A percentile compares a stretch with the other conserved stretches of the same genome.
These are phyloP conservation scores for Geotrichum ghanense DNA, from an alignment of 805 yeast species.

Conservation along the genomic window DNA sequence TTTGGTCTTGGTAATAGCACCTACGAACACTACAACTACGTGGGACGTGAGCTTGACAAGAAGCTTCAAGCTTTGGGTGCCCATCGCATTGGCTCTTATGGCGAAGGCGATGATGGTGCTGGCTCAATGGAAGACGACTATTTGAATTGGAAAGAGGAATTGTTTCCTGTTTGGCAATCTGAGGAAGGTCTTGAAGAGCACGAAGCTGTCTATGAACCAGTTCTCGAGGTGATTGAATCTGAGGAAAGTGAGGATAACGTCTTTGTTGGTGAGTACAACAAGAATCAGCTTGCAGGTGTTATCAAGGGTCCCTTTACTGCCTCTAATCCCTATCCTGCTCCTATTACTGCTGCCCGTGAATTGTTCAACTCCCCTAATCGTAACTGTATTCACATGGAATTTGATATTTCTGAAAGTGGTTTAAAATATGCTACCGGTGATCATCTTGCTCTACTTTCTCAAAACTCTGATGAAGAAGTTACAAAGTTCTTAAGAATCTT, in stretches of 20 bases:
- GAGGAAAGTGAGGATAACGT: constrained; percentile 31
- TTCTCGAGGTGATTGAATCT: constrained; percentile 26
- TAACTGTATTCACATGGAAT: constrained; percentile 83
- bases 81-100: constrained; percentile 57
- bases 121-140: constrained; percentile 95
- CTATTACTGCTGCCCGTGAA: constrained; percentile 49
- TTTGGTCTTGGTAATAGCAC: constrained; percentile 95
- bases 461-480: constrained; percentile 70
- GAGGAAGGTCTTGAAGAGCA: constrained; percentile 63
- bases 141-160: constrained; percentile 79
- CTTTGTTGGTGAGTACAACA: constrained; percentile 75
- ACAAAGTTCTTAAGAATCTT: constrained; percentile 54
- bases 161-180: constrained; percentile 54
- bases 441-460: constrained; percentile 91
- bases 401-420: constrained; percentile 65
- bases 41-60: constrained; percentile 45
- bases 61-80: constrained; percentile 57
- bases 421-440: constrained; percentile 90
- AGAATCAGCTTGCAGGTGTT: constrained; percentile 34
- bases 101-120: constrained; percentile 91
- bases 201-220: constrained; percentile 70
- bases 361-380: constrained; percentile 54
- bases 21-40: constrained; percentile 83
- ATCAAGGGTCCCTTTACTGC: constrained; percentile 65
- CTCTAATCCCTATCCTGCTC: constrained; percentile 73